Percentiles rank a stretch among this genome's conserved stretches.
Evolutionary conservation across 1,284 basidiomycete genomes (phyloP).

Genomic region (Sporisorium graminicola): DNA sequence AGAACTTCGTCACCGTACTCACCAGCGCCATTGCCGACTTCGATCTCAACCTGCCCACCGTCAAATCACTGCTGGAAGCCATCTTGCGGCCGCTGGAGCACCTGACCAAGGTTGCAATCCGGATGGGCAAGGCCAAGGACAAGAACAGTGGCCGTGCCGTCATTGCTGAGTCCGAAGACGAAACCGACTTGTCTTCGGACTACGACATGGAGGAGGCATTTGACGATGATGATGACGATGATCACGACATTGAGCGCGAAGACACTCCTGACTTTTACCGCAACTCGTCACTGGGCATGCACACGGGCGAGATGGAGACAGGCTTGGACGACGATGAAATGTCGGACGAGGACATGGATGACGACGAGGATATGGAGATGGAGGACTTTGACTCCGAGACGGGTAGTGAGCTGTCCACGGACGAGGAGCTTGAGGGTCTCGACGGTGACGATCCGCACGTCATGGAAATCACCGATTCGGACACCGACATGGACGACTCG

Average conservation of each 20-base stretch:
- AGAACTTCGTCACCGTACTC: constrained; percentile 90
- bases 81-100: constrained; percentile 90
- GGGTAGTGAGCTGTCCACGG: constrained; percentile 64
- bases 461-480: constrained; percentile 69
- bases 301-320: constrained; percentile 71
- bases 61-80: constrained; percentile 84
- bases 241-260: constrained; percentile 76
- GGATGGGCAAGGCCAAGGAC: constrained; percentile 82
- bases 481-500: constrained; percentile 50
- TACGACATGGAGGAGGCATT: constrained; percentile 56
- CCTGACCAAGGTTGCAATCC: constrained; percentile 95
- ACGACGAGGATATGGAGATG: constrained; percentile 87
- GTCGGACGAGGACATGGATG: constrained; percentile 86
- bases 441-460: constrained; percentile 67
- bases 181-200: constrained; percentile 40
- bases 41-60: constrained; percentile 94
- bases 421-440: constrained; percentile 71
- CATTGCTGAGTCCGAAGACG: constrained; percentile 46
- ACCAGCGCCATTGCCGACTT: constrained; percentile 91
- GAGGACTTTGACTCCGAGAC: constrained; percentile 76
- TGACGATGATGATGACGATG: constrained; percentile 73
- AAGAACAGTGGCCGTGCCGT: constrained; percentile 31
- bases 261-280: constrained; percentile 95
- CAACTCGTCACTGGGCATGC: constrained; percentile 96
- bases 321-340: constrained; percentile 79